Conservation (phyloP, 1,284 basidiomycete species). For the Fomitopsis palustris region DNA sequence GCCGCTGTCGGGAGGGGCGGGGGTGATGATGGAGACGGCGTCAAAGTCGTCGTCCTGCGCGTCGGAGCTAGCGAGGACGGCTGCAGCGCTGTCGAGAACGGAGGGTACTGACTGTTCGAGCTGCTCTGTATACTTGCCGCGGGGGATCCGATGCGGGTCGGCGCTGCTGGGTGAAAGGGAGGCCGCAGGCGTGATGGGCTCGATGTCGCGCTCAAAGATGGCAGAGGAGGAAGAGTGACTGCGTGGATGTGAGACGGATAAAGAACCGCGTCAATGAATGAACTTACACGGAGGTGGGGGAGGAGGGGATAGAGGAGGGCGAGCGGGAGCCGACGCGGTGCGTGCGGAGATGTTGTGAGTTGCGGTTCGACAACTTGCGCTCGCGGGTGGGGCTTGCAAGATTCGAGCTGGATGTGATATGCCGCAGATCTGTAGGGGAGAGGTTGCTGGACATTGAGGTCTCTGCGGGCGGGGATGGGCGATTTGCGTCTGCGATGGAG, state of each 20-base stretch:
- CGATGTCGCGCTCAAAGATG: constrained; percentile 81
- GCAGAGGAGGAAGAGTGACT: constrained; percentile 77
- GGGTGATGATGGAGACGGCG: constrained; percentile 55
- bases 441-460: not conserved
- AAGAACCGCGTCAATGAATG: constrained; percentile 5
- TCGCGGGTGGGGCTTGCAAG: constrained; percentile 38
- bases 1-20: constrained; percentile 34
- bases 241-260: not conserved
- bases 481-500: not conserved
- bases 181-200: constrained; percentile 55
- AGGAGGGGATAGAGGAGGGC: constrained; percentile 68
- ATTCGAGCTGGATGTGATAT: constrained; percentile 40
- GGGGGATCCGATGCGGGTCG: constrained; percentile 69
- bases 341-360: constrained; percentile 43
- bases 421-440: constrained; percentile 37
- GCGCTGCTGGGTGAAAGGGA: constrained; percentile 37
- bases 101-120: constrained; percentile 72
- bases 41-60: constrained; percentile 41
- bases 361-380: constrained; percentile 36
- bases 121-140: constrained; percentile 65
- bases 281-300: constrained; percentile 72
- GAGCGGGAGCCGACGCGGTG: constrained; percentile 55
- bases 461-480: not conserved
- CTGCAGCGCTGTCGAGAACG: constrained; percentile 71
- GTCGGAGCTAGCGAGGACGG: constrained; percentile 49